Conservation (phyloP, 2,329 filamentous ascomycete genomes). For the Trichoderma sp. region DNA sequence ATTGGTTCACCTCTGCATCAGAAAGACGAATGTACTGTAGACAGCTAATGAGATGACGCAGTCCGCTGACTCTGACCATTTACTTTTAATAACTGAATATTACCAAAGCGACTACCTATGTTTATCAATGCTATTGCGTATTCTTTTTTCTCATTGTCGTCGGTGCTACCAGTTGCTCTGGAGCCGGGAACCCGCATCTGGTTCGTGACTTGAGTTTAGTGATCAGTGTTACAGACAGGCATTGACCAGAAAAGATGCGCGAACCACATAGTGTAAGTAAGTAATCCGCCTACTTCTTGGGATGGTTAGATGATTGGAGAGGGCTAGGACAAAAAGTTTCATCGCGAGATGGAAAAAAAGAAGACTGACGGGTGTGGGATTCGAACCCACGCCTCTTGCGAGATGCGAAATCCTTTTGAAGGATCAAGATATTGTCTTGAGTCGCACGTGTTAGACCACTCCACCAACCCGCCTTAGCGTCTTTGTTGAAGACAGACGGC, state of each 20-base stretch:
- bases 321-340: no score
- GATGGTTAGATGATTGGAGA: background rate
- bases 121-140: background rate
- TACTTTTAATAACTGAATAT: background rate
- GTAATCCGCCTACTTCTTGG: background rate
- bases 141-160: background rate
- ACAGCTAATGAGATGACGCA: background rate
- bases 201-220: no score
- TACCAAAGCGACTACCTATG: background rate
- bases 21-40: background rate
- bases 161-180: no score
- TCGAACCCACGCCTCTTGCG: constrained; percentile 20
- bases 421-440: constrained; percentile 18
- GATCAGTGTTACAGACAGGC: no score
- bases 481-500: background rate
- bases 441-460: constrained; percentile 20
- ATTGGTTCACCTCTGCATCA: background rate
- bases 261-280: no score
- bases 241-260: no score
- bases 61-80: background rate
- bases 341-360: background rate
- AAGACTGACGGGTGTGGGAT: constrained; percentile 19
- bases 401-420: constrained; percentile 19
- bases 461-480: constrained; percentile 20
- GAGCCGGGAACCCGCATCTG: no score